phyloP scores from a whole-genome alignment of 257 asterid species.

The Nicotiana obtusifolia region DNA sequence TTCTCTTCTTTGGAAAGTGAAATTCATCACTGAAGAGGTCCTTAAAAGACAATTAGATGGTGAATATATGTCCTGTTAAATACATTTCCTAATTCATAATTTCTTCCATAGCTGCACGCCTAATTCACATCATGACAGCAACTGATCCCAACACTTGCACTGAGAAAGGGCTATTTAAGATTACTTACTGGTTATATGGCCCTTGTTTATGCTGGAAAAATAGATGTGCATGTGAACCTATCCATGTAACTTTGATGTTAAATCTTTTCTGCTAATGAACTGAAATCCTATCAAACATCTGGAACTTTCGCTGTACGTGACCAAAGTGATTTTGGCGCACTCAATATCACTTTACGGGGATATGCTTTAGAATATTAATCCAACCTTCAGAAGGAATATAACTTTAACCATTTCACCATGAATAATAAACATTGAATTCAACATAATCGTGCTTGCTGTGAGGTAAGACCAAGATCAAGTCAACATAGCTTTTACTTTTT shows the following conservation, averaged over 20 bases:
- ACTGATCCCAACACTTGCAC: not conserved
- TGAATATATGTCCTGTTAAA: not conserved
- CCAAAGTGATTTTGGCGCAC: not conserved
- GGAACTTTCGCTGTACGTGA: not conserved
- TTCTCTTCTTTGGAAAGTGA: not conserved
- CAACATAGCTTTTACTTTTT: not conserved
- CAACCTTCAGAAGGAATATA: not conserved
- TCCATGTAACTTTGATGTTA: not conserved
- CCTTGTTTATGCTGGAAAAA: not conserved
- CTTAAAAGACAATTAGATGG: not conserved
- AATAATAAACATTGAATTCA: not conserved
- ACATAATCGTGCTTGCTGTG: not conserved
- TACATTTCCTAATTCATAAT: not conserved
- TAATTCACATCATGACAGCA: not conserved
- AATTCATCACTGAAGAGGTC: not conserved
- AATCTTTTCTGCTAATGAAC: not conserved
- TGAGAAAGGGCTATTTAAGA: not conserved
- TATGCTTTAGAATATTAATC: not conserved
- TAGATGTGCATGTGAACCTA: not conserved
- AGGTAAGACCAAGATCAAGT: not conserved
- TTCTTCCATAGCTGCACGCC: not conserved
- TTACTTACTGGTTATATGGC: not conserved
- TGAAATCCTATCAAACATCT: conserved; percentile 1
- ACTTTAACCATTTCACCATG: not conserved
- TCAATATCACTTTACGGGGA: not conserved